Percentiles rank a stretch among this genome's conserved stretches.
These are phyloP conservation scores for Psilocybe sp. DNA, from an alignment of 768 basidiomycete genomes.

Conservation along the genomic window DNA sequence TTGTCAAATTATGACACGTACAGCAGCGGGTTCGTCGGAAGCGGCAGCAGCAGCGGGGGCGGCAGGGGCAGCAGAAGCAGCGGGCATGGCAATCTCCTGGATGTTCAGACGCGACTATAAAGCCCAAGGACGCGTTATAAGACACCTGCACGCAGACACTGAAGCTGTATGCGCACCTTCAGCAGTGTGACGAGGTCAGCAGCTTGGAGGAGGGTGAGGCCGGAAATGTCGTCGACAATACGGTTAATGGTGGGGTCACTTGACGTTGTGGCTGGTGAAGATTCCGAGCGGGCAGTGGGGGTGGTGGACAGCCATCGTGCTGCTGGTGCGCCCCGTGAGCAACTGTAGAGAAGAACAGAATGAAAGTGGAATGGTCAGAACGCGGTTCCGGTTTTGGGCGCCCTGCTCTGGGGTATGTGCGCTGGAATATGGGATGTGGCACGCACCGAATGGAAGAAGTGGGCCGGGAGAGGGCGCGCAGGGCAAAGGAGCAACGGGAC, in stretches of 20 bases:
- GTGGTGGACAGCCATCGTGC: slow-evolving; percentile 61
- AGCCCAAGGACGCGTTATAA: background rate
- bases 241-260: slow-evolving; percentile 68
- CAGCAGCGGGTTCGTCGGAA: slow-evolving; percentile 66
- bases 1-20: slow-evolving; percentile 28
- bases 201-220: slow-evolving; percentile 87
- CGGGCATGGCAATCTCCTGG: slow-evolving; percentile 93
- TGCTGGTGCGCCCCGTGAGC: slow-evolving; percentile 26
- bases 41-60: slow-evolving; percentile 53
- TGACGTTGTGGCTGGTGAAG: slow-evolving; percentile 28
- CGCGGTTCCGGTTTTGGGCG: slow-evolving; percentile 1
- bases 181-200: slow-evolving; percentile 89
- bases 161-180: slow-evolving; percentile 57
- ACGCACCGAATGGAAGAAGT: slow-evolving; percentile 32
- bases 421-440: background rate
- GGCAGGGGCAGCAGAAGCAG: slow-evolving; percentile 60
- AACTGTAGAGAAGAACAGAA: slow-evolving; percentile 23
- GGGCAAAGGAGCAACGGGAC: slow-evolving; percentile 43
- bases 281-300: slow-evolving; percentile 43
- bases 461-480: slow-evolving; percentile 42
- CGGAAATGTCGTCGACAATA: slow-evolving; percentile 92
- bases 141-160: background rate
- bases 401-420: slow-evolving; percentile 5
- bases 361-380: background rate
- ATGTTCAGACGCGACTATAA: slow-evolving; percentile 87